These are phyloP conservation scores for Trichophyton rubrum DNA, from an alignment of 2,329 filamentous ascomycete species.

Conservation along the genomic window DNA sequence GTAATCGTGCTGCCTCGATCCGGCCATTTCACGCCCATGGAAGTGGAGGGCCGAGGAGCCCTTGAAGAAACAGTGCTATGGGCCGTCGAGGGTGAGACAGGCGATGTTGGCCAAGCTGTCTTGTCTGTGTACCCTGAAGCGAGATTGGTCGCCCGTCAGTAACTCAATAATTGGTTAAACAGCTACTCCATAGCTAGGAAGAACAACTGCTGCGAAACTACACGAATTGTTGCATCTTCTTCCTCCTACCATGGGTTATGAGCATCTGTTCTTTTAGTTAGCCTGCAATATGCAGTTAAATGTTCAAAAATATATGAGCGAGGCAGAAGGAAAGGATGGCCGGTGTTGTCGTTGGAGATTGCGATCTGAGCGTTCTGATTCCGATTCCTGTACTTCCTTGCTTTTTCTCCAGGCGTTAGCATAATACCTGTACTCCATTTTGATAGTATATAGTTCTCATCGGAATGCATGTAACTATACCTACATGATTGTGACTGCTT, in stretches of 20 bases:
- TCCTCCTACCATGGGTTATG: background rate
- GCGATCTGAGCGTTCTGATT: background rate
- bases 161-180: background rate
- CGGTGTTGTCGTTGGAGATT: no score
- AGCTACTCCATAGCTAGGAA: background rate
- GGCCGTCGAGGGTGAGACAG: slow-evolving; percentile 27
- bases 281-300: no score
- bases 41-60: slow-evolving; percentile 32
- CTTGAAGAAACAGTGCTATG: slow-evolving; percentile 32
- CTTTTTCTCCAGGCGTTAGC: background rate
- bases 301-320: no score
- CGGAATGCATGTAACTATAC: background rate
- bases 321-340: background rate
- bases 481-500: background rate
- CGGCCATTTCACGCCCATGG: slow-evolving; percentile 44
- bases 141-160: slow-evolving; percentile 23
- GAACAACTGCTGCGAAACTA: background rate
- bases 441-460: background rate
- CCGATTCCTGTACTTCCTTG: background rate
- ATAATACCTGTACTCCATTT: slow-evolving; percentile 1
- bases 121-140: slow-evolving; percentile 24
- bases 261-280: background rate
- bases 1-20: slow-evolving; percentile 38
- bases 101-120: slow-evolving; percentile 23
- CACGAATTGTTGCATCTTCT: background rate